Base-by-base conservation (phyloP, 441 rosid genomes). In the Euphorbia schlechtendalii region DNA sequence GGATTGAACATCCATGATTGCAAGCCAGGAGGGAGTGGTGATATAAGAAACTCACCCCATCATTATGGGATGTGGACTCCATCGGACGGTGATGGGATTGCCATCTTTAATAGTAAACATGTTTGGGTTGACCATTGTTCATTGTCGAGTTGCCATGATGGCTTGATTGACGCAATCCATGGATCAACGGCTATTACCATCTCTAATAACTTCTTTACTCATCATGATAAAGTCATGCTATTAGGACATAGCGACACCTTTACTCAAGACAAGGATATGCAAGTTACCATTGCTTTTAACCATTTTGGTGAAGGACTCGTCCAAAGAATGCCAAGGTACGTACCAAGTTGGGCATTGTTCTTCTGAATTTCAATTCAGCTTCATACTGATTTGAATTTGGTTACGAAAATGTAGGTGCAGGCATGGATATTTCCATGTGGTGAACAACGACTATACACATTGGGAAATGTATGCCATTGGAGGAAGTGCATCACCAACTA, bases 391-490 rank as follows among this genome's bases (percentile, higher is more conserved):
- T 8, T 46, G 7, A 17, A 46, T 46, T 34, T 18, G 11, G 32
- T 15, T 20, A 5, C 3, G n/a, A 59, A 30, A 9, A 43, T 76
- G 71, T 81, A 90, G 97, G 79, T 92, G 98, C 51, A 86, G 98
- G 73, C 96, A 87, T 59, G 98, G 98, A 4, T 92, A 89, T 48
- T 89, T 92, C 75, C 96, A 92, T 68, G 96, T 92, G 40, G 95
- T 89, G 77, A 92, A 92, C 88, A 92, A 92, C 65, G 98, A 92
- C 80, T 92, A 92, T 67, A 92, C 98, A 56, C 96, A 92, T 70
- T 92, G 98, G 98, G 96, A 87, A 71, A 92, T 92, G 98, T 92
- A 92, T 61, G 98, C 96, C 8, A 92, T 92, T 15, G 98, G 98
- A 38, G 98, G 98, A 70, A 92, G 98, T 64, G 96, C 96, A 51